Percentiles rank a stretch among this genome's conserved stretches.
phyloP scores from a whole-genome alignment of 352 stramenopile species.

The Phytopythium boreale region DNA sequence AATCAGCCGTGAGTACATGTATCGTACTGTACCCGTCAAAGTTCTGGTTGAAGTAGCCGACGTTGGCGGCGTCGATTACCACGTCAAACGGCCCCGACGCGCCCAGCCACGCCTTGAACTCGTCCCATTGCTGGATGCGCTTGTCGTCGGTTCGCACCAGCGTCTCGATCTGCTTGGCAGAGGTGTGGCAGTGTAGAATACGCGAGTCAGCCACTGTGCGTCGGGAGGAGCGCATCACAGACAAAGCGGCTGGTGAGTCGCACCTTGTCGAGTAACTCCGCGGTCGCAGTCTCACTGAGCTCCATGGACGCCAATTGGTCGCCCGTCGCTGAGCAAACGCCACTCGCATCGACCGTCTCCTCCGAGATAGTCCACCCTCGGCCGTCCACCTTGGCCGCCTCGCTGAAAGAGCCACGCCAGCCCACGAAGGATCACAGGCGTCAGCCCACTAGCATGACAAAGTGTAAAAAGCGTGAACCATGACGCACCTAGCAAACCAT shows the following conservation, averaged over 20 bases:
- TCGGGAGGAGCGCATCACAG: background rate
- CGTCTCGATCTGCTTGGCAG: conserved; percentile 58
- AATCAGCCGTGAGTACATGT: background rate
- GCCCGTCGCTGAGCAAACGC: conserved; percentile 57
- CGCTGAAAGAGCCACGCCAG: conserved; percentile 20
- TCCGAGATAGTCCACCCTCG: conserved; percentile 53
- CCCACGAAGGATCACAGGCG: background rate
- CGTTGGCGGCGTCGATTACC: conserved; percentile 97
- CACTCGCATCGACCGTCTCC: conserved; percentile 46
- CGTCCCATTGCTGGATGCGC: conserved; percentile 68
- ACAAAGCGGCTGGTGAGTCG: background rate
- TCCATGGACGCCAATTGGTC: conserved; percentile 71
- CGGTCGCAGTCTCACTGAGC: conserved; percentile 34
- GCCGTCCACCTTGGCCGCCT: conserved; percentile 55
- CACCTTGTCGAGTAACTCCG: conserved; percentile 67
- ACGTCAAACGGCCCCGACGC: conserved; percentile 86
- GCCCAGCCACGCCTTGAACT: conserved; percentile 80
- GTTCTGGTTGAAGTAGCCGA: conserved; percentile 98
- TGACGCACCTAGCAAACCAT: conserved; percentile 65
- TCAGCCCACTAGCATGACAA: background rate
- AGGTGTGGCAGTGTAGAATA: background rate
- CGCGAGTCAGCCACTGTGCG: background rate
- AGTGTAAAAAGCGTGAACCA: background rate
- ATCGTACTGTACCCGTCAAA: conserved; percentile 58
- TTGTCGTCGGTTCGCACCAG: conserved; percentile 76